These are phyloP conservation scores for Carex sylvatica DNA, from an alignment of 202 grass and related monocot genomes.

Conservation along the genomic window DNA sequence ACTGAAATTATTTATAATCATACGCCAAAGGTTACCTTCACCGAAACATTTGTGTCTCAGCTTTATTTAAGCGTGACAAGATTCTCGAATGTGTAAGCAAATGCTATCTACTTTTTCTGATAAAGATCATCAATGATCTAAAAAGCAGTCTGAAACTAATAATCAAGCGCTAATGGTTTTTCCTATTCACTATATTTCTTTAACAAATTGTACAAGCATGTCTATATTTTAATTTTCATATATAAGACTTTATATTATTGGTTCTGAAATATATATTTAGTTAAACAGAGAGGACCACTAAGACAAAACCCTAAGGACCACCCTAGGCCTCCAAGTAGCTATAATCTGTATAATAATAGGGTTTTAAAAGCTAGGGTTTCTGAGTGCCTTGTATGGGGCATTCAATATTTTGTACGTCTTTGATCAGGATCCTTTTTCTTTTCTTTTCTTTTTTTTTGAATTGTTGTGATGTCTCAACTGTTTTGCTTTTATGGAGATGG, in stretches of 20 bases:
- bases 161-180: slow-evolving; percentile 10
- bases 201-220: slow-evolving; percentile 28
- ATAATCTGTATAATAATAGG: slow-evolving; percentile 12
- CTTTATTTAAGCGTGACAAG: slow-evolving; percentile 2
- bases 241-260: neutral
- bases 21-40: neutral
- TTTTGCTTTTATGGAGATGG: slow-evolving; percentile 31
- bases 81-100: neutral
- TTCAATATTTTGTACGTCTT: slow-evolving; percentile 22
- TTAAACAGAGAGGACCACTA: slow-evolving; percentile 23
- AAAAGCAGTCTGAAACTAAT: slow-evolving; percentile 23
- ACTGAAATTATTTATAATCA: slow-evolving; percentile 3
- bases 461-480: slow-evolving; percentile 25
- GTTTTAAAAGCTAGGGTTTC: slow-evolving; percentile 32
- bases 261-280: neutral
- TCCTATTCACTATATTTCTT: slow-evolving; percentile 5
- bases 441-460: neutral
- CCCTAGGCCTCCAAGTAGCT: slow-evolving; percentile 17
- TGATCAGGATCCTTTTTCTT: neutral
- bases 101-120: slow-evolving; percentile 23
- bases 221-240: slow-evolving; percentile 13
- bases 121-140: slow-evolving; percentile 25
- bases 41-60: slow-evolving; percentile 5
- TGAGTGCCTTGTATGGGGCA: slow-evolving; percentile 27
- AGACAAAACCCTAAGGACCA: slow-evolving; percentile 26